Evolutionary conservation across 371 early-diverging fungal genomes (phyloP).

Genomic region (Apophysomyces elegans): DNA sequence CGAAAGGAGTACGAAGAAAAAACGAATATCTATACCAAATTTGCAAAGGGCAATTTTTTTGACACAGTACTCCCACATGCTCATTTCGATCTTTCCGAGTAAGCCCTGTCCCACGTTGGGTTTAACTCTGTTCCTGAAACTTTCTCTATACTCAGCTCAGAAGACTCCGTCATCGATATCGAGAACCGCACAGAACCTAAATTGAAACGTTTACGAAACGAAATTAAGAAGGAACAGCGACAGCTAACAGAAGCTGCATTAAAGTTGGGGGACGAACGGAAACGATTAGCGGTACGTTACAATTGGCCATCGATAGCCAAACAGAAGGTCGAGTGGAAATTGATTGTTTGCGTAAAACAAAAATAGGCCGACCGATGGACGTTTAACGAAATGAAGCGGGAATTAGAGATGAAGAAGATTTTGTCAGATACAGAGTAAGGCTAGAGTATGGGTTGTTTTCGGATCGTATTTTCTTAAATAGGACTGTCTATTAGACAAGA

Average conservation of each 20-base stretch:
- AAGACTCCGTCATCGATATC: slow-evolving; percentile 32
- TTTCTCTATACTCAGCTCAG: slow-evolving; percentile 22
- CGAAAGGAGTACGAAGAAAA: slow-evolving; percentile 35
- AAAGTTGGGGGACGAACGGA: slow-evolving; percentile 42
- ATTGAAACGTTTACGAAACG: slow-evolving; percentile 19
- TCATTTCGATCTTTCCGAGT: slow-evolving; percentile 34
- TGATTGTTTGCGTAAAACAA: no score
- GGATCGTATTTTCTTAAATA: neutral
- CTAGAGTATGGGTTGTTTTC: neutral
- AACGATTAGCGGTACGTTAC: slow-evolving; percentile 28
- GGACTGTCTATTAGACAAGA: neutral
- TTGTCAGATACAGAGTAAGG: slow-evolving; percentile 14
- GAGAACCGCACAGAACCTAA: slow-evolving; percentile 14
- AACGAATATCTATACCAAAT: slow-evolving; percentile 36
- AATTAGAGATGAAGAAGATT: slow-evolving; percentile 28
- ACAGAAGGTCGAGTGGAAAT: no score
- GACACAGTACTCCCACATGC: slow-evolving; percentile 30
- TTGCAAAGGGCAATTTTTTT: slow-evolving; percentile 49
- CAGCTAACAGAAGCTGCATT: slow-evolving; percentile 41
- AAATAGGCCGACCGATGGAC: slow-evolving; percentile 46
- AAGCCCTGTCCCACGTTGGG: slow-evolving; percentile 11
- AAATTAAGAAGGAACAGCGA: slow-evolving; percentile 28
- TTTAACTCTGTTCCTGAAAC: neutral
- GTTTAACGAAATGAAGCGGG: slow-evolving; percentile 40
- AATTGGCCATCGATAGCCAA: neutral